phyloP scores from a whole-genome alignment of 768 basidiomycete genomes.

The Leccinum broughii region DNA sequence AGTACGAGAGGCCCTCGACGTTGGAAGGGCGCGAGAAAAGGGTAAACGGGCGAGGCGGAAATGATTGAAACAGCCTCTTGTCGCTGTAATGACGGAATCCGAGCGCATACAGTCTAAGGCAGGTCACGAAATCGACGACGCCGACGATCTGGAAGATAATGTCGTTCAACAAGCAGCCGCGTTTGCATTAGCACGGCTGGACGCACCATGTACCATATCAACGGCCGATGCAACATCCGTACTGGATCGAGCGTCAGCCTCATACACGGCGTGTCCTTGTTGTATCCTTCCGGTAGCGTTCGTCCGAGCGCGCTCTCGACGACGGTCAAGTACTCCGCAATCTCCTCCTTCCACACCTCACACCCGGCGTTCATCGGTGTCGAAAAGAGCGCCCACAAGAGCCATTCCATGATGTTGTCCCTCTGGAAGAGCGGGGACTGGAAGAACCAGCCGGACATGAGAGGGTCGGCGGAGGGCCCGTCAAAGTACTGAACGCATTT shows the following conservation, averaged over 20 bases:
- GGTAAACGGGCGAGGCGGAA: slow-evolving; percentile 53
- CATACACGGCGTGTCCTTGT: slow-evolving; percentile 43
- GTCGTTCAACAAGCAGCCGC: background rate
- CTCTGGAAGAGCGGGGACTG: slow-evolving; percentile 36
- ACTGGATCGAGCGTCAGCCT: slow-evolving; percentile 59
- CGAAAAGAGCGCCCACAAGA: slow-evolving; percentile 65
- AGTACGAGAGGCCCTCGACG: slow-evolving; percentile 40
- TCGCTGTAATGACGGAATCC: slow-evolving; percentile 58
- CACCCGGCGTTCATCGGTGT: slow-evolving; percentile 31
- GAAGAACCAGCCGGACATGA: slow-evolving; percentile 54
- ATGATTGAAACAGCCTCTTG: slow-evolving; percentile 38
- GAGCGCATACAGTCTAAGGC: slow-evolving; percentile 36
- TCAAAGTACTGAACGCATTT: slow-evolving; percentile 39
- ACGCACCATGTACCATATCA: slow-evolving; percentile 56
- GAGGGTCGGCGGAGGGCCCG: slow-evolving; percentile 31
- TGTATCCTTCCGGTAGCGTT: slow-evolving; percentile 42
- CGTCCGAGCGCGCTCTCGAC: slow-evolving; percentile 44
- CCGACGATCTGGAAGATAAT: slow-evolving; percentile 47
- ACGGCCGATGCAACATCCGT: slow-evolving; percentile 52
- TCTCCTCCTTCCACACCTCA: slow-evolving; percentile 50
- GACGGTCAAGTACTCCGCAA: slow-evolving; percentile 44
- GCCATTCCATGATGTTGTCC: slow-evolving; percentile 57
- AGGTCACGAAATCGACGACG: slow-evolving; percentile 47
- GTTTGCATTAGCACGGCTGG: background rate
- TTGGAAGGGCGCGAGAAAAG: slow-evolving; percentile 44